phyloP scores from a whole-genome alignment of 768 basidiomycete genomes.

The Lanmaoa pseudosensibilis region DNA sequence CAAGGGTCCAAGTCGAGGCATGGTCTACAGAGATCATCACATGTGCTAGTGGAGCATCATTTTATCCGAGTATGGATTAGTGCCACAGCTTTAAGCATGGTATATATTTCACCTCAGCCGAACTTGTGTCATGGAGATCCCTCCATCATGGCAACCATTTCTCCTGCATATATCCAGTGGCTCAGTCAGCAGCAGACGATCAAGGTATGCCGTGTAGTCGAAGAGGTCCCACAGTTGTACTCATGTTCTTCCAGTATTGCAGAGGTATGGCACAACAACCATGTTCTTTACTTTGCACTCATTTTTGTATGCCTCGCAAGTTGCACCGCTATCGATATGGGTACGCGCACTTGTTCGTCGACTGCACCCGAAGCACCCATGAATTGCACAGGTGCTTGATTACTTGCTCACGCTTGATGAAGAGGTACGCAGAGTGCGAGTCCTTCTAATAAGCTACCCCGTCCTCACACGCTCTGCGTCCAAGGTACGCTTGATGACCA shows the following conservation, averaged over 20 bases:
- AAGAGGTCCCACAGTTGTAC: neutral
- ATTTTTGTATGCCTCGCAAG: neutral
- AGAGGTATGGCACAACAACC: neutral
- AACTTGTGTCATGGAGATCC: neutral
- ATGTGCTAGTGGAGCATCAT: neutral
- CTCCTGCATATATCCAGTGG: constrained; percentile 1
- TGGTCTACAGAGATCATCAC: neutral
- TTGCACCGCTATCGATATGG: constrained; percentile 13
- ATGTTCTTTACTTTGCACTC: neutral
- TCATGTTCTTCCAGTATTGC: constrained; percentile 1
- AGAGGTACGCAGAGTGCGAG: constrained; percentile 2
- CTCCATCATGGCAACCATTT: neutral
- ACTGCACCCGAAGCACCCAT: neutral
- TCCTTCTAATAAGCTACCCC: too few relatives aligned
- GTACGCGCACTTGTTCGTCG: neutral
- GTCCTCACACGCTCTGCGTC: neutral
- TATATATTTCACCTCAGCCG: neutral
- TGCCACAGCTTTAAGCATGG: neutral
- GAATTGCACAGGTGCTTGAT: constrained; percentile 2
- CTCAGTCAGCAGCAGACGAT: constrained; percentile 9
- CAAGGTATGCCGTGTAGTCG: neutral
- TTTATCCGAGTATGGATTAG: neutral
- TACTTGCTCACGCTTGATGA: constrained; percentile 13
- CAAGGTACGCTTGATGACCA: constrained; percentile 7
- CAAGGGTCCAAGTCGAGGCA: too few relatives aligned